phyloP scores from a whole-genome alignment of 108 stramenopile genomes.

The Discostella pseudostelligera region DNA sequence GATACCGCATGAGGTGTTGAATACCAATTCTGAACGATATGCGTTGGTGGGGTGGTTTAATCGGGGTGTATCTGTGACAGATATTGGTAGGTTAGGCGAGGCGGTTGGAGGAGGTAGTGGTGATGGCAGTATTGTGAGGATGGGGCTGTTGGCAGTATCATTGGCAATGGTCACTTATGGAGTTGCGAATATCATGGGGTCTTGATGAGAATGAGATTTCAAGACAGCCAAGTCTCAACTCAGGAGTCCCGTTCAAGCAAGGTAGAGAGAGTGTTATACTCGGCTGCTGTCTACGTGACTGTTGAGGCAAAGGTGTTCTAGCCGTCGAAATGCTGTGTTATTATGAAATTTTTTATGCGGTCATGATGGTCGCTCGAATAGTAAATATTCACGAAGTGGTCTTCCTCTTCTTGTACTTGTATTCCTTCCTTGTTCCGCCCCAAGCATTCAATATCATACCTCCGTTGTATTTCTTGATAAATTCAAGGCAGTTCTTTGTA shows the following conservation, averaged over 20 bases:
- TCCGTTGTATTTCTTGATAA: slow-evolving; percentile 38
- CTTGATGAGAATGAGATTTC: no score
- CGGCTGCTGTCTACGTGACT: no score
- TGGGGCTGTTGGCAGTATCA: neutral
- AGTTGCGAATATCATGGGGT: no score
- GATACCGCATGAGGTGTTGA: slow-evolving; percentile 78
- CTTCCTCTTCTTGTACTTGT: neutral
- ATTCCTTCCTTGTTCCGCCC: slow-evolving; percentile 17
- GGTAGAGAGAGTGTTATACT: no score
- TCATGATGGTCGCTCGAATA: neutral
- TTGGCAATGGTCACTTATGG: no score
- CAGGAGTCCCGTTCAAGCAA: no score
- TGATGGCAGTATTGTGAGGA: slow-evolving; percentile 41
- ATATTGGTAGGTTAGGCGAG: slow-evolving; percentile 49
- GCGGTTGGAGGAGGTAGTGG: slow-evolving; percentile 45
- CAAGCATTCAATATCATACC: slow-evolving; percentile 44
- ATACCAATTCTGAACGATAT: slow-evolving; percentile 64
- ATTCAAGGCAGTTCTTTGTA: slow-evolving; percentile 26
- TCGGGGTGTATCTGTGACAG: slow-evolving; percentile 45
- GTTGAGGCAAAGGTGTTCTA: no score
- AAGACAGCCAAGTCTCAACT: no score
- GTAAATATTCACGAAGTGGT: neutral
- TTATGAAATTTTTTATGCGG: neutral
- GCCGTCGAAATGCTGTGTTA: no score
- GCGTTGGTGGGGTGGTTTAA: slow-evolving; percentile 83